Conservation (phyloP, 805 yeast species). For the Debaryomyces prosopidis region DNA sequence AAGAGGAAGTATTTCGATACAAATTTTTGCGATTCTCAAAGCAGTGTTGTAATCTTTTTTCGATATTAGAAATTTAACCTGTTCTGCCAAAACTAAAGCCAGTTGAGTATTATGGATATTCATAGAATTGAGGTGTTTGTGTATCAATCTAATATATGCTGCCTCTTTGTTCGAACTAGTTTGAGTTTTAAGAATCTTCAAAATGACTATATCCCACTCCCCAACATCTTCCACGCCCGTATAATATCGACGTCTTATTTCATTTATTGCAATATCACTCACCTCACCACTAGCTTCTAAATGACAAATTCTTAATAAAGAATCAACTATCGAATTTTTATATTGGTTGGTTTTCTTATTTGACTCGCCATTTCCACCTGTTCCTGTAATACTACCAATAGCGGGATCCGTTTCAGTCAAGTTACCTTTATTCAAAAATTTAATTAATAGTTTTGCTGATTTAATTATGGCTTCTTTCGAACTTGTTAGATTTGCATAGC, state of each 20-base stretch:
- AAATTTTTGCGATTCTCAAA: constrained; percentile 53
- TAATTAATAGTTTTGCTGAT: constrained; percentile 40
- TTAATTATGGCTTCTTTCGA: constrained; percentile 10
- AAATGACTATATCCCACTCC: constrained; percentile 25
- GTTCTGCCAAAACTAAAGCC: constrained; percentile 59
- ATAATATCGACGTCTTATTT: constrained; percentile 21
- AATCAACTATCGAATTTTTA: constrained; percentile 56
- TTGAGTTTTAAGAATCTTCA: constrained; percentile 24
- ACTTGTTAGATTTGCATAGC: constrained; percentile 41
- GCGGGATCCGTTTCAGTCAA: constrained; percentile 42
- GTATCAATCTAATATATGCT: constrained; percentile 23
- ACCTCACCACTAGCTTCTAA: constrained; percentile 32
- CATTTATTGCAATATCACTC: constrained; percentile 33
- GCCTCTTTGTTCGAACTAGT: constrained; percentile 21
- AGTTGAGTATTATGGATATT: constrained; percentile 43
- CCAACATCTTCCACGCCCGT: constrained; percentile 3
- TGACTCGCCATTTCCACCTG: constrained; percentile 20
- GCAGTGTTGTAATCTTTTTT: constrained; percentile 60
- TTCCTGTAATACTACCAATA: constrained; percentile 30
- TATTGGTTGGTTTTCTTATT: constrained; percentile 27
- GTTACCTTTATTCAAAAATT: constrained; percentile 48
- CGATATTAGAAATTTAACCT: constrained; percentile 60
- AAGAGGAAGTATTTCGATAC: constrained; percentile 70
- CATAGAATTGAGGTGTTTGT: constrained; percentile 13
- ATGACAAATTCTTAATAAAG: constrained; percentile 46